Evolutionary conservation across 108 stramenopile species (phyloP), one percentile per base, ranked within the genome.

Genomic region (Cyclotella kingstonii): DNA sequence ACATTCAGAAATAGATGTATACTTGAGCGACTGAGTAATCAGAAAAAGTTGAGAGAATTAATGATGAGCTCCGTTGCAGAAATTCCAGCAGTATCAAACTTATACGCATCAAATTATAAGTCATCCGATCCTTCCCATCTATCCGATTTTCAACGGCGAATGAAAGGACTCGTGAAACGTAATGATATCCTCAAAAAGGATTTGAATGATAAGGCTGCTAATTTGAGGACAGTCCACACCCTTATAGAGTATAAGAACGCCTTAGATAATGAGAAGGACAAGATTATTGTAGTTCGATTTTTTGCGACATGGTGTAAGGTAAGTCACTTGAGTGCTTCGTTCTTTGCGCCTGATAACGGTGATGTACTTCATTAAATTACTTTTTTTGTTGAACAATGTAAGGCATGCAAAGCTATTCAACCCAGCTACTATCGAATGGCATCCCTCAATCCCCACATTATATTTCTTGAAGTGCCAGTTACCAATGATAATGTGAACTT

Each of bases 221-320:
- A 85, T 75, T 17, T 86, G 8, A 53, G 55, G 27, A 68, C 50
- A 0, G 69, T 83, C 0, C 62, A 63, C 36, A 83, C 81, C 17
- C 52, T 86, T 27, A 17, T 78, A 45, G 83, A 84, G 14, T 91
- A 84, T 58, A 86, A 87, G 59, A 46, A 57, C 1, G 73, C 63
- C 6, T 69, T 71, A 23, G 79, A 81, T 28, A 75, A 76, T 33
- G 62, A 67, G 19, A 42, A 39, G 11, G 68, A 39, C n/a, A 77
- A 59, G 57, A 70, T 86, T 44, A 77, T 86, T 27, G 85, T 81
- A 2, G 85, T 77, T 17, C 40, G 85, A 35, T 86, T 86, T 67
- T 76, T 70, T 58, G 85, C 85, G 5, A 70, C 85, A 15, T 86
- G 80, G 79, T 86, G 84, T 64, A 85, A 79, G 77, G 82, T 84